phyloP scores from a whole-genome alignment of 208 protist genomes.

The Trypanosoma lewisi region DNA sequence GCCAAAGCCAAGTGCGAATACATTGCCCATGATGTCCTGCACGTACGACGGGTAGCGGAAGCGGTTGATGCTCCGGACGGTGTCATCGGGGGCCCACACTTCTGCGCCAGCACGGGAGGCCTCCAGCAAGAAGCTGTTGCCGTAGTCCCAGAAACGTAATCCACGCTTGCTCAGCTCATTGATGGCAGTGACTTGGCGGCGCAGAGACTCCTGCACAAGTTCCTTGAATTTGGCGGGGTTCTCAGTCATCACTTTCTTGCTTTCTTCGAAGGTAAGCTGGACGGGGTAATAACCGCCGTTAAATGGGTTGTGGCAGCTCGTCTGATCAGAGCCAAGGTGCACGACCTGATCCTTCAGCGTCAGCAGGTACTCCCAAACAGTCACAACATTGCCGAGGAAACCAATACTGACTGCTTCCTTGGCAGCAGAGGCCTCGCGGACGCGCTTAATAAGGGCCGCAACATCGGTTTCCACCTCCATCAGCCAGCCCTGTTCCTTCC shows the following conservation, averaged over 20 bases:
- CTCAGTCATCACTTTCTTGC: slow-evolving; percentile 77
- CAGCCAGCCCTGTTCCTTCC: slow-evolving; percentile 82
- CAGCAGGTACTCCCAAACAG: slow-evolving; percentile 79
- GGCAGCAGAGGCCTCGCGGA: slow-evolving; percentile 36
- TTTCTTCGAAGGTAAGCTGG: slow-evolving; percentile 72
- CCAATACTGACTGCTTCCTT: slow-evolving; percentile 66
- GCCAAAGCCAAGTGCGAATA: slow-evolving; percentile 87
- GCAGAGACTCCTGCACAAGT: slow-evolving; percentile 69
- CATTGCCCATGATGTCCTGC: slow-evolving; percentile 91
- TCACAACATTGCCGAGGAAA: slow-evolving; percentile 83
- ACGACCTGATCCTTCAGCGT: slow-evolving; percentile 31
- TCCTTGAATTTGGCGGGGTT: slow-evolving; percentile 70
- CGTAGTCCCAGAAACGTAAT: slow-evolving; percentile 90
- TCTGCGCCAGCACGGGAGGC: slow-evolving; percentile 61
- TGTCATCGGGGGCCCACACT: slow-evolving; percentile 43
- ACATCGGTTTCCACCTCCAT: slow-evolving; percentile 43
- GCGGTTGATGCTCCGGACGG: slow-evolving; percentile 24
- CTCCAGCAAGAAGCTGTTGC: slow-evolving; percentile 80
- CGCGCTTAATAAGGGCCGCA: slow-evolving; percentile 37
- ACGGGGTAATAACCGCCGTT: slow-evolving; percentile 90
- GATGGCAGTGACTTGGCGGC: slow-evolving; percentile 66
- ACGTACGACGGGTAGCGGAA: slow-evolving; percentile 88
- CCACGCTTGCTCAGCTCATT: slow-evolving; percentile 55
- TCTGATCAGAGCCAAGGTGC: slow-evolving; percentile 89
- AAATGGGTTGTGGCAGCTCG: slow-evolving; percentile 89